Evolutionary conservation across 768 basidiomycete species (phyloP), one percentile per base, ranked within the genome.

Genomic region (Fomitopsis pulvina): DNA sequence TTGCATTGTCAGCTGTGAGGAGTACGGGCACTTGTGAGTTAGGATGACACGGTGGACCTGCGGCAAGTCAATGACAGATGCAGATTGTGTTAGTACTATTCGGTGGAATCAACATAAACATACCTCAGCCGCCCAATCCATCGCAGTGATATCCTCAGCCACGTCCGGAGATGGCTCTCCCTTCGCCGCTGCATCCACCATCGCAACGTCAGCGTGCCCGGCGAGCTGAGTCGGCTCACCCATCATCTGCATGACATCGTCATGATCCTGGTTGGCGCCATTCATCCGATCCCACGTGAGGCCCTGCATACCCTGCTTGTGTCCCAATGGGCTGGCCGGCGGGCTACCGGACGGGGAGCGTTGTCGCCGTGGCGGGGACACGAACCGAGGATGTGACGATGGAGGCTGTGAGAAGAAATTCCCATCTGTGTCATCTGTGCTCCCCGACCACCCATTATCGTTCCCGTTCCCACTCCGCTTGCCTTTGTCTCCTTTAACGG

Each of bases 41-140:
- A 87, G 58, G n/a, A 87, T 62, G 25, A 83, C 70, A 37, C 76
- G 72, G 54, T 76, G 78, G 41, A 87, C 65, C 86, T 88, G 54
- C 20, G 12, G 6, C 38, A 30, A 11, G 21, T 10, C 47, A 16
- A 16, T 58, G 30, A 57, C 45, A 41, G 51, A 16, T 26, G 27
- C 41, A 24, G 39, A 32, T 16, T 25, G 4, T 30, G 3, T 40
- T 42, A 26, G 21, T 34, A 32, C 45, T 44, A n/a, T n/a, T n/a
- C n/a, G n/a, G n/a, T 47, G n/a, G 21, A 25, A 14, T 25, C 9
- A 30, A 9, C 34, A 18, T 29, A 55, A 7, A 62, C 66, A 20
- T 60, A 87, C 85, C 71, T 82, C 76, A 16, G 70, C 68, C 51
- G 70, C 75, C 78, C 78, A 78, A 52, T 79, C 76, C 11, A 74